These are phyloP conservation scores for Arthroderma uncinatum DNA, from an alignment of 2,329 filamentous ascomycete genomes.

Conservation along the genomic window DNA sequence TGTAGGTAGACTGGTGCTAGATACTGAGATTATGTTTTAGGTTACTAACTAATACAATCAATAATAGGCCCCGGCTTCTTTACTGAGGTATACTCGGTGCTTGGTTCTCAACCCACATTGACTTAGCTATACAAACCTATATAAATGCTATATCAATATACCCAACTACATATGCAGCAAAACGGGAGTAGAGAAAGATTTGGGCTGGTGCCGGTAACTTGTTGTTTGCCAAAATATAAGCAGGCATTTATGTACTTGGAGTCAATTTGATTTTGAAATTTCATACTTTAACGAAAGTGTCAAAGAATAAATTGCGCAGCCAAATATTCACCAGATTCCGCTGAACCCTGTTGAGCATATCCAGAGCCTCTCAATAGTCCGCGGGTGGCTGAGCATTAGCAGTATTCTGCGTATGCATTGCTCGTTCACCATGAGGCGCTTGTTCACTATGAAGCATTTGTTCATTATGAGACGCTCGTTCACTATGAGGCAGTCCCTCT, in stretches of 20 bases:
- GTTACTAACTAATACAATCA: background rate
- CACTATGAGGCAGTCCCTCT: constrained; percentile 12
- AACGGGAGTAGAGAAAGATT: background rate
- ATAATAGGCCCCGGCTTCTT: background rate
- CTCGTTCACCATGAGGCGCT: constrained; percentile 7
- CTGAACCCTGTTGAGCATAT: background rate
- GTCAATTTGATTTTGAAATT: background rate
- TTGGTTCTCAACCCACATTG: background rate
- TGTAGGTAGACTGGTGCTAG: background rate
- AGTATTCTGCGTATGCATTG: background rate
- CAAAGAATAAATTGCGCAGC: background rate
- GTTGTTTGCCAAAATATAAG: background rate
- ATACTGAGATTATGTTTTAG: background rate
- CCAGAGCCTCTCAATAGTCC: background rate
- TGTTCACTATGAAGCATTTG: constrained; percentile 7
- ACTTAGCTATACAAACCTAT: background rate
- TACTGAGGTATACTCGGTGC: background rate
- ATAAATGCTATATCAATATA: background rate
- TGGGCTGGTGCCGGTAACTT: background rate
- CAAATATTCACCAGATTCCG: background rate
- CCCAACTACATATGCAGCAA: too few relatives aligned
- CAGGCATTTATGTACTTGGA: background rate
- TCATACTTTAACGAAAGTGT: background rate
- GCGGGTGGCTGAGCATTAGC: background rate
- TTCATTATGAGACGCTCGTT: constrained; percentile 7